Evolutionary conservation across 176 grass and related monocot genomes (phyloP), one percentile per base, ranked within the genome.

Genomic region (Guadua angustifolia): DNA sequence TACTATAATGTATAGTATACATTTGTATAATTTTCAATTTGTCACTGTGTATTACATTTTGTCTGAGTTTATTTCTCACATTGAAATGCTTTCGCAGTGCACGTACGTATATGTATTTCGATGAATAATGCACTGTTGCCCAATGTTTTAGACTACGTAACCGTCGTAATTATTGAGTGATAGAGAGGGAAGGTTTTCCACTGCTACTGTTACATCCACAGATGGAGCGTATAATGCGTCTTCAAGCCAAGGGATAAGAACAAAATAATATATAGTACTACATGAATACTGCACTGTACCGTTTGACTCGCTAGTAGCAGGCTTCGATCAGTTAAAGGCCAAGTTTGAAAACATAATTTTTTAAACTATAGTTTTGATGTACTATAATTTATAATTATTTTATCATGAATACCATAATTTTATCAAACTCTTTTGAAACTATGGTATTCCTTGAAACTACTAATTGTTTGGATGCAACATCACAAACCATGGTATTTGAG

Each of bases 101-200:
- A 5, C 49, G 7, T 43, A 5, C 49, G 7, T 43, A 13, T 43
- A 13, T n/a, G 18, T 18, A 5, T 49, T 14, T 40, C 44, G 46
- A 43, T 81, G 49, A 81, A 81, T 56, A 69, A 56, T 57, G 38
- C 38, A 32, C 66, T n/a, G 52, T 82, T 60, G 24, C 39, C 67
- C 10, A 32, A 33, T 60, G 39, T 32, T 82, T 60, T 82, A 60
- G 24, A 61, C n/a, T 57, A 82, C 21, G 39, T 46, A 60, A 60
- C 52, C 1, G 25, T 11, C 80, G 66, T 60, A 82, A 44, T 71
- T 51, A 66, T 66, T 59, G 22, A 45, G 66, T 21, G 66, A 32
- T 14, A n/a, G 49, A 43, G 66, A 43, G 14, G 33, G 7, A 80
- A 39, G 18, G 11, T 65, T 79, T 15, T n/a, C 9, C 24, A 33